Evolutionary conservation across 1,284 basidiomycete genomes (phyloP).

Genomic region (Golubevia sp.): DNA sequence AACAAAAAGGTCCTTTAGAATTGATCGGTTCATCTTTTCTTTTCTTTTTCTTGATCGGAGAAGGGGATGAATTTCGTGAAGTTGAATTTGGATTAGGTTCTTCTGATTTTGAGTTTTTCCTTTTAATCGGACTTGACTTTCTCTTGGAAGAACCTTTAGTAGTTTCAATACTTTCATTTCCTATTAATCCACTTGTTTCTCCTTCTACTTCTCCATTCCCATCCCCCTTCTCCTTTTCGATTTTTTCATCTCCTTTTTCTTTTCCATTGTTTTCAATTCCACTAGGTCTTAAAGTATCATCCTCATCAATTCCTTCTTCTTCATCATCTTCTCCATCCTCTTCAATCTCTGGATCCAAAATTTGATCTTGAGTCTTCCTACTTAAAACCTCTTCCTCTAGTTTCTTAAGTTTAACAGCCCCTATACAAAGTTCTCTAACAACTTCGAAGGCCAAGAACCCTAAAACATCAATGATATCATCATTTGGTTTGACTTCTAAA

Average conservation of each 20-base stretch:
- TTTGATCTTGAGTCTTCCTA: not conserved
- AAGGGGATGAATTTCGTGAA: no score
- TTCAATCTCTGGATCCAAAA: not conserved
- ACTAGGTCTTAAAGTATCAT: not conserved
- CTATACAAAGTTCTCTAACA: constrained; percentile 81
- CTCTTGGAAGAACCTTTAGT: not conserved
- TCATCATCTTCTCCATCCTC: not conserved
- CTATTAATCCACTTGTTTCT: not conserved
- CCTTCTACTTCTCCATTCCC: not conserved
- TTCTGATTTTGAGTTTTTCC: no score
- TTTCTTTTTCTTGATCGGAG: no score
- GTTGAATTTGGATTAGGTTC: no score
- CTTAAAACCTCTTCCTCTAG: not conserved
- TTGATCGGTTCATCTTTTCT: no score
- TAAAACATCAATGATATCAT: constrained; percentile 94
- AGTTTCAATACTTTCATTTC: not conserved
- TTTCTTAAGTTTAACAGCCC: no score
- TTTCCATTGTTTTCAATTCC: not conserved
- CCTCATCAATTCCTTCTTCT: not conserved
- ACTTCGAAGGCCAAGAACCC: constrained; percentile 97
- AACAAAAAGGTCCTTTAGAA: no score
- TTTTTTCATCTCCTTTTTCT: not conserved
- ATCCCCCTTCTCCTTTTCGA: not conserved
- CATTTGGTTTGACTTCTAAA: constrained; percentile 86
- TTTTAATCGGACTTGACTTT: no score